Evolutionary conservation across 140 eudicot genomes (phyloP).

Genomic region (Anethum foeniculum): DNA sequence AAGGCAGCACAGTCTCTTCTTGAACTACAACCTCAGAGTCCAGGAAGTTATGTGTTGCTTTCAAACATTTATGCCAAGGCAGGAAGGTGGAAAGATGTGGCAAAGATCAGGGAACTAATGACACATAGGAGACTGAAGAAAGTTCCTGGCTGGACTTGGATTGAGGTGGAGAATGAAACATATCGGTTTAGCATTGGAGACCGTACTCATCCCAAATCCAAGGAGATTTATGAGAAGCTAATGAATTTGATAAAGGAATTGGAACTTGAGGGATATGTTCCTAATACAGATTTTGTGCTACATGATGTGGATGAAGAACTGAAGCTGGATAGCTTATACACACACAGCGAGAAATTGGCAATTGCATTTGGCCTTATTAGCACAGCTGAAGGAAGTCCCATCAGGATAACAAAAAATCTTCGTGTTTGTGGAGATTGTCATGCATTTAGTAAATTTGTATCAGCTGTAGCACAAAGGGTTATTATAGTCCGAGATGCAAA

Average conservation of each 20-base stretch:
- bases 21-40: constrained; percentile 4
- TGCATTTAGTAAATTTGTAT: background rate
- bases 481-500: constrained; percentile 4
- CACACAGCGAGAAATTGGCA: constrained; percentile 5
- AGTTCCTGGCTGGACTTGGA: constrained; percentile 11
- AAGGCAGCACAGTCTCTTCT: constrained; percentile 7
- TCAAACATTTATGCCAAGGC: constrained; percentile 5
- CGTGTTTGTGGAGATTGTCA: constrained; percentile 9
- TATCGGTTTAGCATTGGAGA: constrained; percentile 4
- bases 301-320: constrained; percentile 10
- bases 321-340: constrained; percentile 4
- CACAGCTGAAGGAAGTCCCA: constrained; percentile 7
- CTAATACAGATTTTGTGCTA: constrained; percentile 5
- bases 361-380: constrained; percentile 6
- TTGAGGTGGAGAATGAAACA: constrained; percentile 5
- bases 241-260: constrained; percentile 7
- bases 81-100: constrained; percentile 6
- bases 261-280: constrained; percentile 4
- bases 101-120: constrained; percentile 8
- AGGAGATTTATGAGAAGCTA: constrained; percentile 3
- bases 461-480: background rate
- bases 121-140: constrained; percentile 2
- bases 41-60: constrained; percentile 2
- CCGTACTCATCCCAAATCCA: constrained; percentile 6
- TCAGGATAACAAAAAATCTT: constrained; percentile 6